These are phyloP conservation scores for Phaeotremella skinneri DNA, from an alignment of 768 basidiomycete genomes.

Conservation along the genomic window DNA sequence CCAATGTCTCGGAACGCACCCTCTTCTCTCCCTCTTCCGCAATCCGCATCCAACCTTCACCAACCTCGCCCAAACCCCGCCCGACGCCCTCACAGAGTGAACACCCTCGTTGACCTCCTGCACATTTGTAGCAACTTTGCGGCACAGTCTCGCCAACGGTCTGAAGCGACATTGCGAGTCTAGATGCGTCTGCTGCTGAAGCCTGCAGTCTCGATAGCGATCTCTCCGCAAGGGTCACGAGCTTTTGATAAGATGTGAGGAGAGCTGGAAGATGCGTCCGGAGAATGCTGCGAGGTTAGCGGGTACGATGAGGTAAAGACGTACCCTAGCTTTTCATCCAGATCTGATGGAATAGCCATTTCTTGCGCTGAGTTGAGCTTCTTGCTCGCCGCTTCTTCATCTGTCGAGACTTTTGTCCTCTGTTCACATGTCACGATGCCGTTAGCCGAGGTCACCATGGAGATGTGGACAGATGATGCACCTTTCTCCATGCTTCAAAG, in stretches of 20 bases:
- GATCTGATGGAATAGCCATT: slow-evolving; percentile 86
- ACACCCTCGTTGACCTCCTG: slow-evolving; percentile 60
- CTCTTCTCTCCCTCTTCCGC: slow-evolving; percentile 46
- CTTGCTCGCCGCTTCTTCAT: slow-evolving; percentile 71
- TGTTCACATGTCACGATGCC: slow-evolving; percentile 3
- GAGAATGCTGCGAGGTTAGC: slow-evolving; percentile 59
- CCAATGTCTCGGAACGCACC: slow-evolving; percentile 27
- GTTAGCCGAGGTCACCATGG: not conserved
- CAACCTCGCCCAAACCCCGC: slow-evolving; percentile 58
- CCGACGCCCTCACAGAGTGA: slow-evolving; percentile 75
- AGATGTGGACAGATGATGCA: not conserved
- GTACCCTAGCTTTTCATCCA: slow-evolving; percentile 83
- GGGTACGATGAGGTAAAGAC: slow-evolving; percentile 5
- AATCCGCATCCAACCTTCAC: slow-evolving; percentile 39
- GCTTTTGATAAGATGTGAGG: slow-evolving; percentile 88
- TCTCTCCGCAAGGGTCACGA: slow-evolving; percentile 81
- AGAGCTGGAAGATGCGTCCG: slow-evolving; percentile 70
- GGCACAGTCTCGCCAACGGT: slow-evolving; percentile 58
- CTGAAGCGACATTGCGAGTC: slow-evolving; percentile 76
- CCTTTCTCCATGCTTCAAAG: slow-evolving; percentile 82
- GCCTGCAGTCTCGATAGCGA: slow-evolving; percentile 86
- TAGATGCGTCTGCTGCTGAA: slow-evolving; percentile 80
- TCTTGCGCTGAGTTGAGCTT: slow-evolving; percentile 61
- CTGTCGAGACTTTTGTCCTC: slow-evolving; percentile 67
- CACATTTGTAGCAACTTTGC: slow-evolving; percentile 67